Conservation (phyloP, 495 filamentous ascomycete genomes). For the Bombardia bombarda region DNA sequence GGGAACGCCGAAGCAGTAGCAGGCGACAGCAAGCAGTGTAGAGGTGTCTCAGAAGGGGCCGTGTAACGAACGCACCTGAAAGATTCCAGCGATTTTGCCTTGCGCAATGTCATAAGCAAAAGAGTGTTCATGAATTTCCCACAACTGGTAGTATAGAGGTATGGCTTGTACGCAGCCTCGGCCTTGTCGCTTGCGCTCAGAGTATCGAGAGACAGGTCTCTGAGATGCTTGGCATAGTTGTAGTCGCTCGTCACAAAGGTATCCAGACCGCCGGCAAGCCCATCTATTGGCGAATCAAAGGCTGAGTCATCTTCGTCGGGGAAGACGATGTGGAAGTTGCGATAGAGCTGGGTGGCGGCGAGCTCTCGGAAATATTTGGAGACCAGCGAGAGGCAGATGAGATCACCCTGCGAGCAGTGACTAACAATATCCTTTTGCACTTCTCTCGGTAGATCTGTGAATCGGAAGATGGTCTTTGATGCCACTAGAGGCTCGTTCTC, state of each 20-base stretch:
- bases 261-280: conserved; percentile 46
- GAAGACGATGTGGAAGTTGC: conserved; percentile 49
- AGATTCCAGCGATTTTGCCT: conserved; percentile 44
- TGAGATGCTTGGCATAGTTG: conserved; percentile 50
- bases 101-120: conserved; percentile 46
- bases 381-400: conserved; percentile 47
- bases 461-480: conserved; percentile 7
- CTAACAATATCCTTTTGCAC: conserved; percentile 43
- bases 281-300: conserved; percentile 40
- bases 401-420: conserved; percentile 37
- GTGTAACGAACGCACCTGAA: conserved; percentile 37
- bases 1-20: background rate
- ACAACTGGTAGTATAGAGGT: conserved; percentile 39
- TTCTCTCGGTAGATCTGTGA: conserved; percentile 42
- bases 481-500: conserved; percentile 3
- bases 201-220: conserved; percentile 42
- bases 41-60: background rate
- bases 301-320: conserved; percentile 43
- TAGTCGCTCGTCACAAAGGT: conserved; percentile 54
- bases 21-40: background rate
- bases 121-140: conserved; percentile 56
- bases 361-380: conserved; percentile 47
- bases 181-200: conserved; percentile 36
- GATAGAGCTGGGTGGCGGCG: conserved; percentile 49
- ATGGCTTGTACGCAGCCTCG: conserved; percentile 37